Base-by-base conservation (phyloP, 2,329 filamentous ascomycete species). In the Ophiostoma novo-ulmi region DNA sequence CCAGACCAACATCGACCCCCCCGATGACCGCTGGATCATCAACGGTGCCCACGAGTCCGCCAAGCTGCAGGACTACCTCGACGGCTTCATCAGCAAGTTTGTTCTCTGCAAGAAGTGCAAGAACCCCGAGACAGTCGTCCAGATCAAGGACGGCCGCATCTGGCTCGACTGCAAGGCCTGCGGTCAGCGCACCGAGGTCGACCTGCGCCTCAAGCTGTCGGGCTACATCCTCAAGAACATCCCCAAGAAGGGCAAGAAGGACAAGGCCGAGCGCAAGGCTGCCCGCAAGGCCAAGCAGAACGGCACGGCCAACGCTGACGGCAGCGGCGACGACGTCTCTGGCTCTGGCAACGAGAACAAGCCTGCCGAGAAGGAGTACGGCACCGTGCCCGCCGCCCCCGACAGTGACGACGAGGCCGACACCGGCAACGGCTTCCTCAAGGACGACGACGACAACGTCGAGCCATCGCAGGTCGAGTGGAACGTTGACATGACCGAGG, bases 61-160 rank as follows among this genome's bases (percentile, higher is more conserved):
- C 81, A 98, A 98, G 86, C 91, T 99, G 67, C 95, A 99, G 85
- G 95, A 98, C 80, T 94, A 97, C 77, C 91, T 99, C 67, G 94
- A 98, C 80, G 94, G 94, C 77, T 99, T 99, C 87, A 99, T 99
- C 84, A 87, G 90, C 85, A 97, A 93, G 84, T 99, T 98, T 76
- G 95, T 99, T 78, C 93, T 99, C 74, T 99, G 95, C 91, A 97
- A 96, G 85, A 94, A 96, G 81, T 99, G 95, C 90, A 97, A 97
- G 89, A 99, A 99, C 81, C 95, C 95, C 48, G 95, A 99, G 86
- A 99, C 95, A 75, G 94, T 96, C 75, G 90, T 98, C 78, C 88
- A 91, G 78, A 93, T 98, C 86, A 97, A 97, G 83, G 94, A 97
- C 77, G 92, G 91, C 70, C 89, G 87, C 79, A 98, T 99, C 80